Evolutionary conservation across 2,329 filamentous ascomycete species (phyloP).

Genomic region (Aotearoamyces nothofagi): DNA sequence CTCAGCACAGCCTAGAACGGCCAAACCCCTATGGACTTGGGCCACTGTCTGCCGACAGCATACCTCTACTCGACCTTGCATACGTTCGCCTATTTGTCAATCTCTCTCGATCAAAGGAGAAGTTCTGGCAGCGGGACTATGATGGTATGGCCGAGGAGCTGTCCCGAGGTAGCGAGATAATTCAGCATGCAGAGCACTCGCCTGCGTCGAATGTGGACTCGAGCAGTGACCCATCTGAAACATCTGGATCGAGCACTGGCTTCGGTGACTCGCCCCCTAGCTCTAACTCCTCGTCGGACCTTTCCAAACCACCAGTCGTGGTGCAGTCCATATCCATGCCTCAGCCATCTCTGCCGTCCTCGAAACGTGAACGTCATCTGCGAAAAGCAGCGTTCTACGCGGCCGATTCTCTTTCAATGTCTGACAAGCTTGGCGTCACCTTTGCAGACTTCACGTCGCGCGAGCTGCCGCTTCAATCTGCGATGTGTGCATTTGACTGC

Average conservation of each 20-base stretch:
- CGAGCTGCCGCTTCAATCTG: slow-evolving; percentile 78
- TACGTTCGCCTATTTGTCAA: slow-evolving; percentile 91
- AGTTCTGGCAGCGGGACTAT: slow-evolving; percentile 88
- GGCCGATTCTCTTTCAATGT: slow-evolving; percentile 78
- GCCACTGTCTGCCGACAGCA: slow-evolving; percentile 76
- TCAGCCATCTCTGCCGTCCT: slow-evolving; percentile 28
- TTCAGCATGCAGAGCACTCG: slow-evolving; percentile 55
- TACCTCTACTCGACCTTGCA: slow-evolving; percentile 79
- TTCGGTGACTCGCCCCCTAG: slow-evolving; percentile 36
- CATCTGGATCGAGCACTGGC: slow-evolving; percentile 26
- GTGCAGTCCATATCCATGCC: not conserved
- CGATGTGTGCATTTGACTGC: slow-evolving; percentile 87
- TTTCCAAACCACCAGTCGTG: not conserved
- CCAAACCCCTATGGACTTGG: slow-evolving; percentile 73
- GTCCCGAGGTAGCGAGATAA: slow-evolving; percentile 59
- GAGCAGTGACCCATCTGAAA: slow-evolving; percentile 25
- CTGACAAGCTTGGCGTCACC: slow-evolving; percentile 70
- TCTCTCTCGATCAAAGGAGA: slow-evolving; percentile 80
- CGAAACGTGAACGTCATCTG: slow-evolving; percentile 71
- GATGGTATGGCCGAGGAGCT: slow-evolving; percentile 83
- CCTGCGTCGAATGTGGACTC: slow-evolving; percentile 27
- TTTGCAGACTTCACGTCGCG: slow-evolving; percentile 73
- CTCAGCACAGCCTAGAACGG: slow-evolving; percentile 67
- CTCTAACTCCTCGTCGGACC: slow-evolving; percentile 31
- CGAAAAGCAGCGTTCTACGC: slow-evolving; percentile 94